These are phyloP conservation scores for Paraurostyla sp. DNA, from an alignment of 73 alveolate genomes.

Conservation along the genomic window DNA sequence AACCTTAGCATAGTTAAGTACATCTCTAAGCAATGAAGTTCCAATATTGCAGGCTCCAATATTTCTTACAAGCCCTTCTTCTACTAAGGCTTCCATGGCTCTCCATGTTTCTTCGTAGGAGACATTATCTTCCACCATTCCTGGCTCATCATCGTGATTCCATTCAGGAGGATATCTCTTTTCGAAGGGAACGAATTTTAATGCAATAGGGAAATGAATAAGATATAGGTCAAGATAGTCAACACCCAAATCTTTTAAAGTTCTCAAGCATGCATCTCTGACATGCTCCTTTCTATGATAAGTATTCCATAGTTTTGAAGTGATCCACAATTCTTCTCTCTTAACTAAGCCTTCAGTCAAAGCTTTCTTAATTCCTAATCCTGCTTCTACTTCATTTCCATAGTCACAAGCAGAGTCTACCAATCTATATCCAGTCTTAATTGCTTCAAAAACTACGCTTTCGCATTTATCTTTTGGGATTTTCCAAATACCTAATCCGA, in stretches of 20 bases:
- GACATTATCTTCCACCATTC: slow-evolving; percentile 70
- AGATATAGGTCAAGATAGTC: slow-evolving; percentile 87
- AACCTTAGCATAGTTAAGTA: slow-evolving; percentile 76
- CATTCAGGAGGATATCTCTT: slow-evolving; percentile 60
- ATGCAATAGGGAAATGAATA: slow-evolving; percentile 84
- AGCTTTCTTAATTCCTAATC: slow-evolving; percentile 74
- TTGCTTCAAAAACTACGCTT: slow-evolving; percentile 63
- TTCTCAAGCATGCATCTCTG: slow-evolving; percentile 66
- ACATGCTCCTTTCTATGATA: slow-evolving; percentile 77
- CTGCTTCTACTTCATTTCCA: slow-evolving; percentile 74
- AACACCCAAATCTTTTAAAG: slow-evolving; percentile 76
- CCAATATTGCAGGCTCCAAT: slow-evolving; percentile 88
- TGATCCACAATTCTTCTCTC: slow-evolving; percentile 78
- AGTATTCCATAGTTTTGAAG: slow-evolving; percentile 74
- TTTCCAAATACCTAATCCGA: slow-evolving; percentile 67
- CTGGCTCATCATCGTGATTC: slow-evolving; percentile 56
- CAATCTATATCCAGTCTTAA: slow-evolving; percentile 73
- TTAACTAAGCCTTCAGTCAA: slow-evolving; percentile 68
- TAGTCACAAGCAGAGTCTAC: slow-evolving; percentile 76
- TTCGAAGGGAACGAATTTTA: slow-evolving; percentile 51
- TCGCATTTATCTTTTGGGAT: slow-evolving; percentile 53
- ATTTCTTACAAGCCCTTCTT: slow-evolving; percentile 83
- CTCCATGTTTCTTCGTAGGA: slow-evolving; percentile 84
- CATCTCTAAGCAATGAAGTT: slow-evolving; percentile 74
- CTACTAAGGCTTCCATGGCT: slow-evolving; percentile 80